Evolutionary conservation across 352 stramenopile genomes (phyloP).

Genomic region (Phytophthora chlamydospora): DNA sequence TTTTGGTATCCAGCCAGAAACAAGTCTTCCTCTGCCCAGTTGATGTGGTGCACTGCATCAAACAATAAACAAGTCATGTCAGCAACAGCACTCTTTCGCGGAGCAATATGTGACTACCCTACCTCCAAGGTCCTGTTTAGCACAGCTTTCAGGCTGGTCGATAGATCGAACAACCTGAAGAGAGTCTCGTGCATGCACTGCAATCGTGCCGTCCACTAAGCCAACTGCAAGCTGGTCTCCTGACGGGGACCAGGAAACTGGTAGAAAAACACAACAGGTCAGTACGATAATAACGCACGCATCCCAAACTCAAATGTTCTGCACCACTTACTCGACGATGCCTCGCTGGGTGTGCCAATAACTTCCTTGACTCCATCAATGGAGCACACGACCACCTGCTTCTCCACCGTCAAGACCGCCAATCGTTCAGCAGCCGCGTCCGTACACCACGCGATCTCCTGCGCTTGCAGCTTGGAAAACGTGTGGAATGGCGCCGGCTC

Average conservation of each 20-base stretch:
- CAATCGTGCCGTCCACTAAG: slow-evolving; percentile 39
- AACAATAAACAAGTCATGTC: background rate
- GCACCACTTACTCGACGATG: slow-evolving; percentile 34
- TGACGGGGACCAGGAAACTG: slow-evolving; percentile 58
- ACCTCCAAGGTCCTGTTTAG: slow-evolving; percentile 43
- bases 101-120: background rate
- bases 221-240: slow-evolving; percentile 55
- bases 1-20: slow-evolving; percentile 67
- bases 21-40: slow-evolving; percentile 74
- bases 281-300: background rate
- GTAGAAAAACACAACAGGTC: background rate
- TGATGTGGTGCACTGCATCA: slow-evolving; percentile 61
- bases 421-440: slow-evolving; percentile 31
- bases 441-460: slow-evolving; percentile 62
- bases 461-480: slow-evolving; percentile 40
- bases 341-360: slow-evolving; percentile 24
- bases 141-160: slow-evolving; percentile 43
- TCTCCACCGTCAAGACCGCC: slow-evolving; percentile 48
- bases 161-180: slow-evolving; percentile 44
- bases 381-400: slow-evolving; percentile 49
- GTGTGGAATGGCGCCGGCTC: slow-evolving; percentile 42
- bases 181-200: slow-evolving; percentile 38
- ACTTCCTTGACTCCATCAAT: slow-evolving; percentile 29
- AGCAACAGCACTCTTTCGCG: background rate
- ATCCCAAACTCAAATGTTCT: too few species aligned